Percentiles rank a stretch among this genome's conserved stretches.
Conservation (phyloP, 1,284 basidiomycete genomes). For the Heterobasidion occidentale region DNA sequence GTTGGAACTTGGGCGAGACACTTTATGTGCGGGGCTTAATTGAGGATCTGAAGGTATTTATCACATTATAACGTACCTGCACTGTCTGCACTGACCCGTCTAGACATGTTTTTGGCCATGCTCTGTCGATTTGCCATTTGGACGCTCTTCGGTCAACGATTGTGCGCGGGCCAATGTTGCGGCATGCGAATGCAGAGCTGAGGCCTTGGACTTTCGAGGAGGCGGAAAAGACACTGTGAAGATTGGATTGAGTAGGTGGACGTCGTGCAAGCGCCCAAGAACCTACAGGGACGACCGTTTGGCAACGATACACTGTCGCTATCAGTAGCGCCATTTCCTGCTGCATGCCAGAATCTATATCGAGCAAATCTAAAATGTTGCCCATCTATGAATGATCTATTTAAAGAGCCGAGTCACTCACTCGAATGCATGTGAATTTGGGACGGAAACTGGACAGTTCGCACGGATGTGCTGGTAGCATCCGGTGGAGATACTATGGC, state of each 20-base stretch:
- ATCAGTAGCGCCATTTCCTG: slow-evolving; percentile 49
- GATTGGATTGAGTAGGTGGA: neutral
- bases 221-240: slow-evolving; percentile 16
- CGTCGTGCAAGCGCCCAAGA: neutral
- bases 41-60: too few species aligned
- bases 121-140: slow-evolving; percentile 19
- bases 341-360: slow-evolving; percentile 69
- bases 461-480: slow-evolving; percentile 46
- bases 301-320: slow-evolving; percentile 30
- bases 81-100: slow-evolving; percentile 19
- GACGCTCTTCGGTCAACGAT: slow-evolving; percentile 18
- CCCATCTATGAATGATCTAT: neutral
- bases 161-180: slow-evolving; percentile 10
- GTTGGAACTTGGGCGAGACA: slow-evolving; percentile 17
- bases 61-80: slow-evolving; percentile 16
- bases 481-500: slow-evolving; percentile 34
- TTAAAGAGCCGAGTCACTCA: slow-evolving; percentile 22
- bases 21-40: slow-evolving; percentile 8
- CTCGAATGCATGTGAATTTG: slow-evolving; percentile 50
- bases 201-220: slow-evolving; percentile 8
- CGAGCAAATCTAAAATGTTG: slow-evolving; percentile 47
- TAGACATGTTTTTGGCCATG: slow-evolving; percentile 14
- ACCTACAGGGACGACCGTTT: slow-evolving; percentile 15
- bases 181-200: slow-evolving; percentile 6
- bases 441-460: slow-evolving; percentile 52